Percentiles rank a stretch among this genome's conserved stretches.
Evolutionary conservation across 2,329 filamentous ascomycete genomes (phyloP).

Genomic region (Aspergillus piperis): DNA sequence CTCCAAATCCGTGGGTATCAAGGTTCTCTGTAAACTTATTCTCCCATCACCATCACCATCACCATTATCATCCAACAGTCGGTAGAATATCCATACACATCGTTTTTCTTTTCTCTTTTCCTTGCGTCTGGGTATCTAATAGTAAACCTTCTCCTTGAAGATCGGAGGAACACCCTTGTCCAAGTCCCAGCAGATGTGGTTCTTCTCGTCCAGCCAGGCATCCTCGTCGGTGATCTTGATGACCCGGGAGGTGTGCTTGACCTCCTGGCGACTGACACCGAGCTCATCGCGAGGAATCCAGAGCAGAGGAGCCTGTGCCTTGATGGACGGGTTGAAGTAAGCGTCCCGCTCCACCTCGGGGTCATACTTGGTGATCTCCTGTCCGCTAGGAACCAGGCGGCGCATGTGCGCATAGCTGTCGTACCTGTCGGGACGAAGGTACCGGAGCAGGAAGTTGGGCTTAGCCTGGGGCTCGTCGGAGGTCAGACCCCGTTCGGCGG

Average conservation of each 20-base stretch:
- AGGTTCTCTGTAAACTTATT: background rate
- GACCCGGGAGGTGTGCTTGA: conserved; percentile 68
- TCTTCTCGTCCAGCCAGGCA: conserved; percentile 69
- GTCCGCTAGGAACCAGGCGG: conserved; percentile 63
- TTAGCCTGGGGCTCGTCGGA: conserved; percentile 32
- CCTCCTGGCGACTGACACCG: conserved; percentile 75
- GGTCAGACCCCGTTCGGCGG: conserved; percentile 40
- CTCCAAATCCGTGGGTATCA: background rate
- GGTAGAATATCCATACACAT: too few species aligned
- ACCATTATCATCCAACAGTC: background rate
- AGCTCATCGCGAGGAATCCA: conserved; percentile 80
- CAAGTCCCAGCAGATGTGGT: conserved; percentile 61
- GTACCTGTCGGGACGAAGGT: conserved; percentile 76
- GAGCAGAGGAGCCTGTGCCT: conserved; percentile 64
- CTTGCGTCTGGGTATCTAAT: conserved; percentile 34
- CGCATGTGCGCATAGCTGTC: conserved; percentile 71
- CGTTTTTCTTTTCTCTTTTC: too few species aligned
- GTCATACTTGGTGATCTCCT: conserved; percentile 61
- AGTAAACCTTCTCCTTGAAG: conserved; percentile 59
- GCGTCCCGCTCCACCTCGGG: conserved; percentile 65
- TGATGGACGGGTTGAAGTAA: conserved; percentile 72
- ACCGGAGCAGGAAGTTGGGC: conserved; percentile 49
- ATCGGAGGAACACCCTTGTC: conserved; percentile 60
- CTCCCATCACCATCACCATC: background rate
- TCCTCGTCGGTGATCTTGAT: conserved; percentile 81